Evolutionary conservation across 2,329 filamentous ascomycete species (phyloP).

Genomic region (Botrytis fragariae): DNA sequence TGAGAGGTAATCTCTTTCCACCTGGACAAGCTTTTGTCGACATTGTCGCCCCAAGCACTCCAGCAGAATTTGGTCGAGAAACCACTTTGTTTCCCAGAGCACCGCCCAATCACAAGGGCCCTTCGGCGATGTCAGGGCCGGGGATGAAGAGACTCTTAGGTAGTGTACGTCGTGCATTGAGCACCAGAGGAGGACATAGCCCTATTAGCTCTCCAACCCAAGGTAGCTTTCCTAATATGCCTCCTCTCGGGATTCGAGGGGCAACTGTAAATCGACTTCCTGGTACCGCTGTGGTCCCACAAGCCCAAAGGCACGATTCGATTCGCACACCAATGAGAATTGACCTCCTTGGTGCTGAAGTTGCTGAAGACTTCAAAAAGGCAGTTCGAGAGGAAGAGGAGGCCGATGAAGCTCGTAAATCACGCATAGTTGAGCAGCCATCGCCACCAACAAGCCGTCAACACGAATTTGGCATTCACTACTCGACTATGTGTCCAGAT

Average conservation of each 20-base stretch:
- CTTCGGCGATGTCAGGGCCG: slow-evolving; percentile 62
- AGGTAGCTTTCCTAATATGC: slow-evolving; percentile 38
- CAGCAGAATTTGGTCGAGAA: slow-evolving; percentile 47
- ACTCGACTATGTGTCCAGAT: slow-evolving; percentile 33
- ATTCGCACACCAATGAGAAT: slow-evolving; percentile 61
- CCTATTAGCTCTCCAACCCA: slow-evolving; percentile 38
- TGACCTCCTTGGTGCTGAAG: slow-evolving; percentile 76
- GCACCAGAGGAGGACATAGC: slow-evolving; percentile 46
- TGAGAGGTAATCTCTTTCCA: slow-evolving; percentile 80
- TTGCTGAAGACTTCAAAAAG: slow-evolving; percentile 74
- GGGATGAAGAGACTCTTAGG: slow-evolving; percentile 85
- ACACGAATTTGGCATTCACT: slow-evolving; percentile 27
- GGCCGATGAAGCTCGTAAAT: slow-evolving; percentile 37
- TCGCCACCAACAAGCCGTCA: slow-evolving; percentile 23
- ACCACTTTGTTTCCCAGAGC: slow-evolving; percentile 50
- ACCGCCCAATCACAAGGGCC: slow-evolving; percentile 46
- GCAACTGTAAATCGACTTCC: slow-evolving; percentile 58
- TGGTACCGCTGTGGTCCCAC: slow-evolving; percentile 59
- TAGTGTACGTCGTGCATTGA: slow-evolving; percentile 78
- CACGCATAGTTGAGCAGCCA: slow-evolving; percentile 30
- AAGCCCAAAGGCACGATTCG: slow-evolving; percentile 48
- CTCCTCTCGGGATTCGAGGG: slow-evolving; percentile 39
- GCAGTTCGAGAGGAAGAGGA: slow-evolving; percentile 65
- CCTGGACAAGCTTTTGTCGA: slow-evolving; percentile 81
- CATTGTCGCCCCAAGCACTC: slow-evolving; percentile 52